Evolutionary conservation across 139 green algal species (phyloP).

Genomic region (Chlorella sp.): DNA sequence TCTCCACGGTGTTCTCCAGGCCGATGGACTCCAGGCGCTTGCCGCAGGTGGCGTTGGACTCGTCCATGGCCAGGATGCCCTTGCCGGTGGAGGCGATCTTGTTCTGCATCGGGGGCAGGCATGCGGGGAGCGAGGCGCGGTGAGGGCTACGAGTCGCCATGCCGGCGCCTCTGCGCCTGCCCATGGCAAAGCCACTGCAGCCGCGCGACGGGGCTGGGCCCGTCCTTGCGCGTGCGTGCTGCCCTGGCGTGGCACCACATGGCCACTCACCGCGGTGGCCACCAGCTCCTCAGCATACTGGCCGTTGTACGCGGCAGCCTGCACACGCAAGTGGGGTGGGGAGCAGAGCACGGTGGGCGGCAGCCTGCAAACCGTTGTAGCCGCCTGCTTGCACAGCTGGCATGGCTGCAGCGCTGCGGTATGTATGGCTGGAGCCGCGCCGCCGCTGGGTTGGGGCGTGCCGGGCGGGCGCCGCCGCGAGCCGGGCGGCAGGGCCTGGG

Average conservation of each 20-base stretch:
- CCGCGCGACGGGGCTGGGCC: too few relatives aligned
- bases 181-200: neutral
- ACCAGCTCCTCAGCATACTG: conserved; percentile 34
- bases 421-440: too few relatives aligned
- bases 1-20: conserved; percentile 99
- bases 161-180: neutral
- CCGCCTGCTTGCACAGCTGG: too few relatives aligned
- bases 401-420: too few relatives aligned
- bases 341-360: too few relatives aligned
- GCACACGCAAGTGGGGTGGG: too few relatives aligned
- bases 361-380: too few relatives aligned
- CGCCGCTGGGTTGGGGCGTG: too few relatives aligned
- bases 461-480: too few relatives aligned
- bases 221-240: neutral
- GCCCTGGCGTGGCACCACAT: too few relatives aligned
- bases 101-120: conserved; percentile 57
- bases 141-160: neutral
- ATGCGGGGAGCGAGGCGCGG: neutral
- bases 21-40: conserved; percentile 96
- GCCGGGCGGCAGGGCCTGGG: too few relatives aligned
- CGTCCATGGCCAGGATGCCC: conserved; percentile 95
- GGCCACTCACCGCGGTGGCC: conserved; percentile 9
- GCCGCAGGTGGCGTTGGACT: conserved; percentile 97
- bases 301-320: conserved; percentile 33
- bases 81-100: conserved; percentile 87